Percentiles rank a stretch among this genome's conserved stretches.
These are phyloP conservation scores for Glycine soja DNA, from an alignment of 306 rosid genomes.

Conservation along the genomic window DNA sequence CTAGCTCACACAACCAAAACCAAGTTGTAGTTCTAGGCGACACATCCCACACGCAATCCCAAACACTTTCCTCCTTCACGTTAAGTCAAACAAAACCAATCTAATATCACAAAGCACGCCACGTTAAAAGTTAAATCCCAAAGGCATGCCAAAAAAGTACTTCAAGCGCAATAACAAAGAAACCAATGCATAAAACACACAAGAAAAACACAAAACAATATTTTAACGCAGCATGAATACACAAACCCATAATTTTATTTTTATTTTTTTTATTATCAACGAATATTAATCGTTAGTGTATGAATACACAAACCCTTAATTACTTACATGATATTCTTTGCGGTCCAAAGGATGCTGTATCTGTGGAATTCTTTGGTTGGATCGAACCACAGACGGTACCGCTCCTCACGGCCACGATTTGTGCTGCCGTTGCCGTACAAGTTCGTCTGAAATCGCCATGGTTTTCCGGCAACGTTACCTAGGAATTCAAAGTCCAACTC, in stretches of 20 bases:
- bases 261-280: no score
- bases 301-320: background rate
- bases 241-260: no score
- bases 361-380: constrained; percentile 76
- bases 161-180: constrained; percentile 7
- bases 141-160: constrained; percentile 16
- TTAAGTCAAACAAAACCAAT: constrained; percentile 51
- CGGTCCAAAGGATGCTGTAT: constrained; percentile 96
- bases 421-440: constrained; percentile 95
- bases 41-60: constrained; percentile 65
- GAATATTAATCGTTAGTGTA: no score
- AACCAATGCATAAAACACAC: no score
- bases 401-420: constrained; percentile 88
- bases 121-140: constrained; percentile 33
- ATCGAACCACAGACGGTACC: constrained; percentile 95
- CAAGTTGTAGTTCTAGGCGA: constrained; percentile 32
- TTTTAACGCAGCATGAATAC: no score
- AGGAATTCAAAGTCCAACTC: constrained; percentile 94
- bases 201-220: no score
- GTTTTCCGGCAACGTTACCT: constrained; percentile 81
- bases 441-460: constrained; percentile 97
- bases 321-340: constrained; percentile 67
- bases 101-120: constrained; percentile 36
- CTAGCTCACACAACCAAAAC: constrained; percentile 35
- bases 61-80: constrained; percentile 39